Percentiles rank a stretch among this genome's conserved stretches.
Evolutionary conservation across 1,139 yeast genomes (phyloP).

Genomic region (Nakaseomyces bracarensis): DNA sequence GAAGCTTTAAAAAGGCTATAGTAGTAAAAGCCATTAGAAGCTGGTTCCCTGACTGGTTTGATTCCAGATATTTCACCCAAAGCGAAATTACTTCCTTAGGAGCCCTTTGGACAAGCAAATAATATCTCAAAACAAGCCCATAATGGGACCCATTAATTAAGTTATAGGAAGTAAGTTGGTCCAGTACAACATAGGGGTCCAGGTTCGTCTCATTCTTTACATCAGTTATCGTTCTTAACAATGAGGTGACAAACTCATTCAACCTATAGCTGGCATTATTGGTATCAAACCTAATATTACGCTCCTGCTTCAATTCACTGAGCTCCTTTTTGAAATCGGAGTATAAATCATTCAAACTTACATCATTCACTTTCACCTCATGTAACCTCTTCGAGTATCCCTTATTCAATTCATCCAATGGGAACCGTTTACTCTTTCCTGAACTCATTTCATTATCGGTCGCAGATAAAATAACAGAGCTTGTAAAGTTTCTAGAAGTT

Average conservation of each 20-base stretch:
- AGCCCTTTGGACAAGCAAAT: constrained; percentile 12
- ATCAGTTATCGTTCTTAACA: neutral
- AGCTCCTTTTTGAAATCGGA: constrained; percentile 1
- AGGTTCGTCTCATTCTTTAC: constrained; percentile 10
- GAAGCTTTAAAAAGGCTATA: neutral
- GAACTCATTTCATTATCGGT: neutral
- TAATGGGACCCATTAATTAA: constrained; percentile 27
- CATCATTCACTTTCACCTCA: neutral
- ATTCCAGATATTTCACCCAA: constrained; percentile 28
- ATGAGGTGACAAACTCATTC: neutral
- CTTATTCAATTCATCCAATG: constrained; percentile 1
- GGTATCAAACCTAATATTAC: neutral
- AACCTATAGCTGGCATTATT: neutral
- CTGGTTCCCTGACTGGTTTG: neutral
- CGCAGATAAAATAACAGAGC: neutral
- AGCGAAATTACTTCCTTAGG: constrained; percentile 27
- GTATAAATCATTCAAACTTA: neutral
- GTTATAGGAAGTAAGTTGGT: constrained; percentile 20
- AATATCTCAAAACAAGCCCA: constrained; percentile 20
- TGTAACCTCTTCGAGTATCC: neutral
- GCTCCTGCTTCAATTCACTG: constrained; percentile 1
- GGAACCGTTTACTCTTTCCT: neutral
- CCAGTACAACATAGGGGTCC: constrained; percentile 25
- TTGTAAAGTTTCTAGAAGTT: neutral
- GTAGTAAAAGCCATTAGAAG: neutral